These are phyloP conservation scores for Diversispora epigaea DNA, from an alignment of 192 early-diverging fungal species.

Conservation along the genomic window DNA sequence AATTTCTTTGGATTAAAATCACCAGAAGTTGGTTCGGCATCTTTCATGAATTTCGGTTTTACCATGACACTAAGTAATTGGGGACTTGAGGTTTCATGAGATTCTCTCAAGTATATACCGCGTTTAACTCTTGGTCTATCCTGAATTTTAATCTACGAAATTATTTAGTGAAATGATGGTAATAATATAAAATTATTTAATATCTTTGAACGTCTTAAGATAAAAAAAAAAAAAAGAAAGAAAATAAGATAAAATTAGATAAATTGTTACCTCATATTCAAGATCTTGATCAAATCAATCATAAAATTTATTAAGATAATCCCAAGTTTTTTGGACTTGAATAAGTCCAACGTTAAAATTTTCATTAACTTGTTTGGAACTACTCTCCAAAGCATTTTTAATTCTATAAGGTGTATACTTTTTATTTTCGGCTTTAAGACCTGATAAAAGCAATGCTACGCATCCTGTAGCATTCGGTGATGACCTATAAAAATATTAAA, in stretches of 20 bases:
- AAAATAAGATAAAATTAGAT: slow-evolving; percentile 4
- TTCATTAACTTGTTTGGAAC: slow-evolving; percentile 78
- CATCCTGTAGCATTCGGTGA: slow-evolving; percentile 91
- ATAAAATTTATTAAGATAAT: slow-evolving; percentile 65
- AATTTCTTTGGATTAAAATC: slow-evolving; percentile 63
- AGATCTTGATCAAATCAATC: slow-evolving; percentile 65
- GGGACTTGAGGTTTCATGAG: slow-evolving; percentile 64
- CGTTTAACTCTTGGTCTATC: slow-evolving; percentile 49
- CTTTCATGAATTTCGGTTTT: slow-evolving; percentile 62
- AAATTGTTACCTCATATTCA: slow-evolving; percentile 51
- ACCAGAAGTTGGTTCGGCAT: slow-evolving; percentile 55
- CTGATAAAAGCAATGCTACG: slow-evolving; percentile 81
- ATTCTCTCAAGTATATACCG: slow-evolving; percentile 88
- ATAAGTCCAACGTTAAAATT: slow-evolving; percentile 75
- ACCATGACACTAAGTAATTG: slow-evolving; percentile 59
- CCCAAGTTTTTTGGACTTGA: slow-evolving; percentile 87
- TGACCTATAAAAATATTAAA: slow-evolving; percentile 25
- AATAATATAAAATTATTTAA: background rate
- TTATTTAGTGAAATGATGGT: background rate
- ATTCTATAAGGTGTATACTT: slow-evolving; percentile 83
- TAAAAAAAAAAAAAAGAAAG: slow-evolving; percentile 22
- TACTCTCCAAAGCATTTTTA: slow-evolving; percentile 71
- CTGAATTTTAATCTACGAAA: slow-evolving; percentile 35
- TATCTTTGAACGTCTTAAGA: background rate
- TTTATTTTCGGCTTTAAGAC: slow-evolving; percentile 67